Percentiles rank a stretch among this genome's conserved stretches.
Evolutionary conservation across 352 stramenopile species (phyloP).

Genomic region (Globisporangium spinosum): DNA sequence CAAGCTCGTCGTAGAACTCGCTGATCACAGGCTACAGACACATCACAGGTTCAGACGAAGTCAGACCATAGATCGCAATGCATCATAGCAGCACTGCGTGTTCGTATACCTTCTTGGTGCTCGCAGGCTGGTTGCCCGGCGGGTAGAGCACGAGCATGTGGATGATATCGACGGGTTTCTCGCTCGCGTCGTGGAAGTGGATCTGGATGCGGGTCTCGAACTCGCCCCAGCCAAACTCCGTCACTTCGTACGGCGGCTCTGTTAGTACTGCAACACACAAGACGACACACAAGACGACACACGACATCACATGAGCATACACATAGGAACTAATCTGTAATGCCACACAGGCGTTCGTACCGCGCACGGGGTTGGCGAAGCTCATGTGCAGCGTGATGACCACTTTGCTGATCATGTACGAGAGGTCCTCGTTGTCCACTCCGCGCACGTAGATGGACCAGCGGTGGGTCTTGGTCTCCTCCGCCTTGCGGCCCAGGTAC

Average conservation of each 20-base stretch:
- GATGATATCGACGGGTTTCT: slow-evolving; percentile 90
- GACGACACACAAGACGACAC: background rate
- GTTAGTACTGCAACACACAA: slow-evolving; percentile 73
- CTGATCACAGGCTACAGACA: slow-evolving; percentile 86
- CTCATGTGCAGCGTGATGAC: slow-evolving; percentile 96
- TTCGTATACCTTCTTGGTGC: slow-evolving; percentile 77
- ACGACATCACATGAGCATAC: background rate
- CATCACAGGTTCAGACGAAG: background rate
- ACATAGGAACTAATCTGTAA: background rate
- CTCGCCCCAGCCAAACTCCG: slow-evolving; percentile 96
- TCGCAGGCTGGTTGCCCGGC: slow-evolving; percentile 81
- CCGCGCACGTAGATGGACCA: slow-evolving; percentile 95
- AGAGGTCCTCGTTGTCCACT: slow-evolving; percentile 92
- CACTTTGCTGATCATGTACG: slow-evolving; percentile 94
- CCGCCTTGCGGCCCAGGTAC: slow-evolving; percentile 89
- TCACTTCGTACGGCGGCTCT: slow-evolving; percentile 94
- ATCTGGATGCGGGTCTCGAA: slow-evolving; percentile 97
- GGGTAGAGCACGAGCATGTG: slow-evolving; percentile 87
- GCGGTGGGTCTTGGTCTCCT: slow-evolving; percentile 93
- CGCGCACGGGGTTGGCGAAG: slow-evolving; percentile 92
- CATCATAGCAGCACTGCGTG: background rate
- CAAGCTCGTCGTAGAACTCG: slow-evolving; percentile 97
- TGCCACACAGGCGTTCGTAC: slow-evolving; percentile 22
- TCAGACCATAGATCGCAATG: slow-evolving; percentile 4
- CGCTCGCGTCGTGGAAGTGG: slow-evolving; percentile 93